A percentile compares a stretch with the other conserved stretches of the same genome.
Evolutionary conservation across 352 stramenopile species (phyloP).

Genomic region (Phytopythium kandeliae): DNA sequence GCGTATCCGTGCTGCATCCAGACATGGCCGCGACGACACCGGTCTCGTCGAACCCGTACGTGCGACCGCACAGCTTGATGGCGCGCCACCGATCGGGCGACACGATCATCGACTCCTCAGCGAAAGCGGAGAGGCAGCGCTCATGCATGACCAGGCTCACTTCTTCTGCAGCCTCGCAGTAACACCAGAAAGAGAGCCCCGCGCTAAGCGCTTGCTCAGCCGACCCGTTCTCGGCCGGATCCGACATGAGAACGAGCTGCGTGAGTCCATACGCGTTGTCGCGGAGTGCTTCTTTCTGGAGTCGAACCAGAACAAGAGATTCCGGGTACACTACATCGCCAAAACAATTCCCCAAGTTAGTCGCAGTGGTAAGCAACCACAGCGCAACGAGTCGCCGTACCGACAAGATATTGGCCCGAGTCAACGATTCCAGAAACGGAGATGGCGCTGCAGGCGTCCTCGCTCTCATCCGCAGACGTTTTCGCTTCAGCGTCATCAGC

Average conservation of each 20-base stretch:
- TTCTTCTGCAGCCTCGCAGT: constrained; percentile 80
- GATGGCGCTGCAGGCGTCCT: constrained; percentile 1
- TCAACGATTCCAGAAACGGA: constrained; percentile 28
- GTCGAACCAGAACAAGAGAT: constrained; percentile 64
- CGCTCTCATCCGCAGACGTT: constrained; percentile 4
- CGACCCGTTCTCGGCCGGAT: constrained; percentile 7
- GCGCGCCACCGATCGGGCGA: constrained; percentile 81
- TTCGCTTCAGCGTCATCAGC: constrained; percentile 15
- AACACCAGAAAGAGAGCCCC: constrained; percentile 77
- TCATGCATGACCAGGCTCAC: constrained; percentile 79
- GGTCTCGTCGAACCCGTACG: constrained; percentile 83
- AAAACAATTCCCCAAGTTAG: background rate
- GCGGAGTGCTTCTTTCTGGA: constrained; percentile 69
- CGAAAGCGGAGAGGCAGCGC: constrained; percentile 58
- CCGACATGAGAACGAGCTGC: constrained; percentile 65
- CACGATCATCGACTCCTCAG: constrained; percentile 69
- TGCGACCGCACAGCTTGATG: constrained; percentile 78
- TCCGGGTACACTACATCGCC: constrained; percentile 60
- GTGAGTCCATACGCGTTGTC: constrained; percentile 75
- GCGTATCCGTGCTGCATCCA: constrained; percentile 63
- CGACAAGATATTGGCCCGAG: constrained; percentile 72
- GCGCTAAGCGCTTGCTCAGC: constrained; percentile 9
- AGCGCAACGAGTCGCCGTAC: constrained; percentile 12
- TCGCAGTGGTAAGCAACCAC: background rate
- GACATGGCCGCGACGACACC: constrained; percentile 86